Evolutionary conservation across 1,139 yeast species (phyloP).

Genomic region (Pichia kudriavzevii): DNA sequence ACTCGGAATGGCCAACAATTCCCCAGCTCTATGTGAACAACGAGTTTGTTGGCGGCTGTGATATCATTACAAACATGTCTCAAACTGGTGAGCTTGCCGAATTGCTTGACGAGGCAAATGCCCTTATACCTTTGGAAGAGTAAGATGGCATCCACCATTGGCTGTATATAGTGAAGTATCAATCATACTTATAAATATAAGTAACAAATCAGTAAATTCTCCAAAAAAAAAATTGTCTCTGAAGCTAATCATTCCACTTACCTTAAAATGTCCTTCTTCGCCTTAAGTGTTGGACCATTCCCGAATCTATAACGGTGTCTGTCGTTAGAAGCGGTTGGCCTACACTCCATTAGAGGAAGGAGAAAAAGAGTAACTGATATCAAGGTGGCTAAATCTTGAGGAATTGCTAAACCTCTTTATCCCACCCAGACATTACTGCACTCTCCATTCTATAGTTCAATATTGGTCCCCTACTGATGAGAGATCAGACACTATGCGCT

Average conservation of each 20-base stretch:
- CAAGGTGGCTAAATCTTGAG: no score
- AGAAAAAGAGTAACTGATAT: not conserved
- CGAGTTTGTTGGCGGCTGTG: constrained; percentile 97
- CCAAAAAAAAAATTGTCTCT: no score
- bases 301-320: not conserved
- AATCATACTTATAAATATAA: no score
- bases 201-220: no score
- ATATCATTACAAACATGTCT: constrained; percentile 87
- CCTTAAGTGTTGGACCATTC: no score
- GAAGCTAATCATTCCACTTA: no score
- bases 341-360: constrained; percentile 13
- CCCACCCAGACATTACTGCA: no score
- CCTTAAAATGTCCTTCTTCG: constrained; percentile 13
- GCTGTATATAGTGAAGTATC: no score
- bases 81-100: constrained; percentile 86
- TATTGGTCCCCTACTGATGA: constrained; percentile 15
- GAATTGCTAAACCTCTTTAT: no score
- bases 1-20: constrained; percentile 90
- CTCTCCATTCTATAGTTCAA: not conserved
- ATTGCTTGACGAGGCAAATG: constrained; percentile 68
- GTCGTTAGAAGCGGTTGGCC: no score
- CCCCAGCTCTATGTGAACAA: constrained; percentile 59
- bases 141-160: no score
- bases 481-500: constrained; percentile 2
- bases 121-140: constrained; percentile 69